A percentile compares a stretch with the other conserved stretches of the same genome.
These are phyloP conservation scores for Calonectria naviculata DNA, from an alignment of 2,329 filamentous ascomycete genomes.

Conservation along the genomic window DNA sequence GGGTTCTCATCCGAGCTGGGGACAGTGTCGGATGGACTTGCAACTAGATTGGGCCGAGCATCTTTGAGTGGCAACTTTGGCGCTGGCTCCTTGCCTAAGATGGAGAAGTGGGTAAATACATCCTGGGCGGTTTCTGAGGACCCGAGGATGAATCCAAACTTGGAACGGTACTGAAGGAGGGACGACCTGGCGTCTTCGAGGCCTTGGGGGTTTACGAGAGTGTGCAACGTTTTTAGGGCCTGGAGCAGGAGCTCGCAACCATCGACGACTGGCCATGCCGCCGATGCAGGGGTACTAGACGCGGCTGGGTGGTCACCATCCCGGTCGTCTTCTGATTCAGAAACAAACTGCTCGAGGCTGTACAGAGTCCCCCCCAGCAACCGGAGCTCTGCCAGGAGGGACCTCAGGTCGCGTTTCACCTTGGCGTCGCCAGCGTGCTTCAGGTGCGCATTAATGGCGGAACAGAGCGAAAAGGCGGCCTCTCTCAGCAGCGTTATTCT, in stretches of 20 bases:
- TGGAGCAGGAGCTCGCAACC: constrained; percentile 33
- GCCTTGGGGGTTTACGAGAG: constrained; percentile 29
- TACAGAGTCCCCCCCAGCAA: constrained; percentile 35
- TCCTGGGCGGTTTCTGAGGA: constrained; percentile 39
- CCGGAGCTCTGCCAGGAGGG: constrained; percentile 32
- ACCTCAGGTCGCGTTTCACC: constrained; percentile 26
- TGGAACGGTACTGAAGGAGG: constrained; percentile 33
- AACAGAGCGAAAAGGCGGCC: constrained; percentile 30
- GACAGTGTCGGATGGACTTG: background rate
- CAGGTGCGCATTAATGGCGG: constrained; percentile 21
- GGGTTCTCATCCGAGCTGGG: constrained; percentile 14
- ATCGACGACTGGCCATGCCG: constrained; percentile 34
- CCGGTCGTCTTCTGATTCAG: constrained; percentile 26
- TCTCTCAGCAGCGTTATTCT: constrained; percentile 30
- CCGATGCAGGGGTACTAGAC: background rate
- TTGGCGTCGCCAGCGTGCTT: constrained; percentile 6
- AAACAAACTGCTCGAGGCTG: constrained; percentile 37
- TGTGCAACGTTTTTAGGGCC: constrained; percentile 25
- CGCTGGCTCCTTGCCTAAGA: constrained; percentile 30
- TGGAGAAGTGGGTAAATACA: constrained; percentile 31
- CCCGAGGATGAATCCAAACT: constrained; percentile 37
- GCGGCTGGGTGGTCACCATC: background rate
- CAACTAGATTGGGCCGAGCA: constrained; percentile 5
- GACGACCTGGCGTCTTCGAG: constrained; percentile 32
- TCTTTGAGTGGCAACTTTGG: constrained; percentile 27